These are phyloP conservation scores for Schoenoplectus triqueter DNA, from an alignment of 202 grass and related monocot species.

Conservation along the genomic window DNA sequence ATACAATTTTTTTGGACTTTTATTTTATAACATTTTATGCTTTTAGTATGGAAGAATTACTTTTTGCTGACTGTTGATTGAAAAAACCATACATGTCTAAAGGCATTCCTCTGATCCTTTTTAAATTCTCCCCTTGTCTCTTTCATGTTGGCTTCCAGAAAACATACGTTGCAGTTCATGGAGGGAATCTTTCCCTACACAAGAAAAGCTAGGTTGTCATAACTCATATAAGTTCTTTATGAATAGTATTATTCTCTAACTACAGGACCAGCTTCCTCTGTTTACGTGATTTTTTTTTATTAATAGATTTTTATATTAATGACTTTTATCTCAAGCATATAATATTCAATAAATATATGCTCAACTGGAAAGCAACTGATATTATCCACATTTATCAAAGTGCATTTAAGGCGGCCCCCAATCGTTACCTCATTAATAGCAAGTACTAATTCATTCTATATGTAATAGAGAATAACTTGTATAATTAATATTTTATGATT, in stretches of 20 bases:
- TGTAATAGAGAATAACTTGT: background rate
- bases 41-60: background rate
- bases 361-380: background rate
- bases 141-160: slow-evolving; percentile 30
- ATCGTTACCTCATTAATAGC: slow-evolving; percentile 30
- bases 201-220: slow-evolving; percentile 41
- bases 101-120: background rate
- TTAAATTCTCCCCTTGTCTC: slow-evolving; percentile 26
- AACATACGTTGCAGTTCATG: slow-evolving; percentile 31
- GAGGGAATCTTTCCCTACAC: slow-evolving; percentile 42
- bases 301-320: background rate
- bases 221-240: slow-evolving; percentile 19
- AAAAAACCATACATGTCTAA: slow-evolving; percentile 27
- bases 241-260: slow-evolving; percentile 37
- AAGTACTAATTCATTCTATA: slow-evolving; percentile 29
- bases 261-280: slow-evolving; percentile 16
- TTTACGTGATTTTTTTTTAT: slow-evolving; percentile 14
- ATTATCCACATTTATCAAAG: slow-evolving; percentile 34
- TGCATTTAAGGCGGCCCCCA: slow-evolving; percentile 32
- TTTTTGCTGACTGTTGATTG: slow-evolving; percentile 14
- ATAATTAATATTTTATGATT: slow-evolving; percentile 21
- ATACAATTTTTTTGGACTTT: background rate
- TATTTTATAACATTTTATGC: background rate
- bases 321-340: slow-evolving; percentile 15
- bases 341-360: slow-evolving; percentile 11